Conservation (phyloP, 352 stramenopile genomes). For the Phytophthora boehmeriae region DNA sequence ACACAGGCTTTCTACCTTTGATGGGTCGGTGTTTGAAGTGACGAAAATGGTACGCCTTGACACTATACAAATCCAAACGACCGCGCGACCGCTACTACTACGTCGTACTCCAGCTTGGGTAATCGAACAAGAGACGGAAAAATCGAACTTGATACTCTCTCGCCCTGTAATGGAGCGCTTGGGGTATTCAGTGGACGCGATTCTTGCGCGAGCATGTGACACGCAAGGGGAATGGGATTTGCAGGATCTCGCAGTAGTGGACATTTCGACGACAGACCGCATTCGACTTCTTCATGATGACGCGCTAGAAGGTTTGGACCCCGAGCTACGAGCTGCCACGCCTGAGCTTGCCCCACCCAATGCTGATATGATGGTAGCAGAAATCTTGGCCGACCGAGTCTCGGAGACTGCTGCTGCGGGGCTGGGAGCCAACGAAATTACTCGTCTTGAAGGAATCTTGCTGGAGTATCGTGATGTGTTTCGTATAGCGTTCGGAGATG, state of each 20-base stretch:
- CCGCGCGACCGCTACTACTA: background rate
- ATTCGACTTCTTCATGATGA: no score
- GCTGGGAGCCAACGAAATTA: background rate
- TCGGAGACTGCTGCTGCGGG: background rate
- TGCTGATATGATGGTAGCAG: background rate
- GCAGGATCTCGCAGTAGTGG: background rate
- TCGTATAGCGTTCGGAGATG: background rate
- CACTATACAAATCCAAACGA: background rate
- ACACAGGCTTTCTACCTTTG: background rate
- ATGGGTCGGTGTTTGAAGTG: background rate
- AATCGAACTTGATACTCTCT: background rate
- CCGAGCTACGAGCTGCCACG: no score
- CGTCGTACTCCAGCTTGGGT: background rate
- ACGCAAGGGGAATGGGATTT: background rate
- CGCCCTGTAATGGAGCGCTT: background rate
- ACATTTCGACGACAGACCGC: background rate
- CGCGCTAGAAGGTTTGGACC: no score
- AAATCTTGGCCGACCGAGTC: background rate
- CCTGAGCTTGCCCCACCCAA: no score
- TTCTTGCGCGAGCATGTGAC: background rate
- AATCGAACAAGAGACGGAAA: background rate
- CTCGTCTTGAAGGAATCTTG: no score
- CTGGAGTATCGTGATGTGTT: conserved; percentile 7
- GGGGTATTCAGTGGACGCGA: background rate
- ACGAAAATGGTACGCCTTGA: background rate